Evolutionary conservation across 1,139 yeast species (phyloP).

Genomic region (Kazachstania sp.): DNA sequence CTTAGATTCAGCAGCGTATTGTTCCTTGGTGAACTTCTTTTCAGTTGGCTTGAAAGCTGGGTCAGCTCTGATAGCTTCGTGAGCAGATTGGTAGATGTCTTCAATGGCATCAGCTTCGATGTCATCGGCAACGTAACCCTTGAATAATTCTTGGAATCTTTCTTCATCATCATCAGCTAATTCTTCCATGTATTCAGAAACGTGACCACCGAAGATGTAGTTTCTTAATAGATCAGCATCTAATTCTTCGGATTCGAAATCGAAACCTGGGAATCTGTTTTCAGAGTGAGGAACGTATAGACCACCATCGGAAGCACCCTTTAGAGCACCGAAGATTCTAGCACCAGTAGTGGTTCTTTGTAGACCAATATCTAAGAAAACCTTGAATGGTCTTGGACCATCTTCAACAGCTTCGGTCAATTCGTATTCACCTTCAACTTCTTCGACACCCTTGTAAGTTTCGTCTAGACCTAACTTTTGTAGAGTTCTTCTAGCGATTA

Average conservation of each 20-base stretch:
- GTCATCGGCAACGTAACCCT: conserved; percentile 93
- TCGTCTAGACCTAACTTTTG: conserved; percentile 97
- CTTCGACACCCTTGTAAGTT: conserved; percentile 98
- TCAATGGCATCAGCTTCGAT: conserved; percentile 95
- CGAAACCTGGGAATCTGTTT: conserved; percentile 99
- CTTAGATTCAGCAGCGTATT: conserved; percentile 94
- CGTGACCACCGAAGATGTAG: conserved; percentile 99
- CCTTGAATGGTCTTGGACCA: conserved; percentile 99
- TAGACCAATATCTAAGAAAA: conserved; percentile 97
- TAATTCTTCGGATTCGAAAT: conserved; percentile 95
- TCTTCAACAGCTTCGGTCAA: conserved; percentile 99
- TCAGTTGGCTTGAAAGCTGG: conserved; percentile 86
- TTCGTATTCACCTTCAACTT: conserved; percentile 98
- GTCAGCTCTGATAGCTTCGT: conserved; percentile 92
- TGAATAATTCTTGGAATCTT: conserved; percentile 94
- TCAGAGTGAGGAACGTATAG: conserved; percentile 98
- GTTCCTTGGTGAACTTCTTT: conserved; percentile 94
- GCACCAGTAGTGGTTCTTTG: conserved; percentile 99
- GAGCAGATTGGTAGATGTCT: conserved; percentile 92
- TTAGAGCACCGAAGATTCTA: conserved; percentile 97
- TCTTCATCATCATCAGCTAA: conserved; percentile 99
- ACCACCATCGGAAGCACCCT: conserved; percentile 99
- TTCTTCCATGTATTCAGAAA: conserved; percentile 99
- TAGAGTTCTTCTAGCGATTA: conserved; percentile 98
- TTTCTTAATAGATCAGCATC: conserved; percentile 97